Evolutionary conservation across 371 early-diverging fungal genomes (phyloP).

Genomic region (Parasitella parasitica): DNA sequence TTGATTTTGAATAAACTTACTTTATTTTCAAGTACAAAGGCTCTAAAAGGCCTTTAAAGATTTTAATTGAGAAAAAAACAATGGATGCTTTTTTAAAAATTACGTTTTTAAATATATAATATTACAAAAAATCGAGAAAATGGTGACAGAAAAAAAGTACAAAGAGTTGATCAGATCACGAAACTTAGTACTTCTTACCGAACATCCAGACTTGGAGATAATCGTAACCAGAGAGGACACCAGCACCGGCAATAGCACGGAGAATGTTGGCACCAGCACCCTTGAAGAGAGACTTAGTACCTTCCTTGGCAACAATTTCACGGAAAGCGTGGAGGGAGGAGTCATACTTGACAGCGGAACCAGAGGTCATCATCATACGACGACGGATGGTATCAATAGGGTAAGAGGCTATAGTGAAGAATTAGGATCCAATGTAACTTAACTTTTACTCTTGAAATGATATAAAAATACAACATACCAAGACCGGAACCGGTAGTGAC

Average conservation of each 20-base stretch:
- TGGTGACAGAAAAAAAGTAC: not conserved
- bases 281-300: conserved; percentile 76
- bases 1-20: not conserved
- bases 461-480: conserved; percentile 22
- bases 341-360: conserved; percentile 75
- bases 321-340: conserved; percentile 65
- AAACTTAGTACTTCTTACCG: conserved; percentile 51
- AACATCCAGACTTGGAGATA: conserved; percentile 62
- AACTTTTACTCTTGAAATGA: not conserved
- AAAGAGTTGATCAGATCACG: not conserved
- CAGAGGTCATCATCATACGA: conserved; percentile 88
- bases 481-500: conserved; percentile 71
- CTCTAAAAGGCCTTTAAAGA: conserved; percentile 1
- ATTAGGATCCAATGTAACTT: not conserved
- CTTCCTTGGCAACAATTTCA: conserved; percentile 73
- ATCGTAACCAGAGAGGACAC: conserved; percentile 76
- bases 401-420: conserved; percentile 56
- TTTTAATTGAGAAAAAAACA: not conserved
- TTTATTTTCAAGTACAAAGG: conserved; percentile 5
- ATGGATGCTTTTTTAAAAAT: not conserved
- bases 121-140: conserved; percentile 5
- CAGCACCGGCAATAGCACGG: conserved; percentile 79
- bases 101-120: conserved; percentile 2
- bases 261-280: conserved; percentile 84
- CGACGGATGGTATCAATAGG: conserved; percentile 93